Conservation (phyloP, 495 filamentous ascomycete genomes). For the Xylaria venustula region DNA sequence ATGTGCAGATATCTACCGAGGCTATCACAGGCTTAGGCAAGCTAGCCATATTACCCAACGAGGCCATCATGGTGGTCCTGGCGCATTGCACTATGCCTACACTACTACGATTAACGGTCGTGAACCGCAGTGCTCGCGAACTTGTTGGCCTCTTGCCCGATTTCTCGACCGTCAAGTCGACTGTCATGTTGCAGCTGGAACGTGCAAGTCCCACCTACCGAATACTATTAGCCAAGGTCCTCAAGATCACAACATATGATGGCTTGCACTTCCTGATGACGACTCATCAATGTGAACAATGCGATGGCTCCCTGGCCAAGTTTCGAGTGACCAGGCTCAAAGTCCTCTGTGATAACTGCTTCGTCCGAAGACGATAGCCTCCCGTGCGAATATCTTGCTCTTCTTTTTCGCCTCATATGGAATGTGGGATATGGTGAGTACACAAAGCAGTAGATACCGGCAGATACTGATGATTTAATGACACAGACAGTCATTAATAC, state of each 20-base stretch:
- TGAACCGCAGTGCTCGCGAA: slow-evolving; percentile 15
- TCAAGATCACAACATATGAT: slow-evolving; percentile 19
- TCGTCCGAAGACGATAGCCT: too few relatives aligned
- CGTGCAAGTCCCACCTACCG: not conserved
- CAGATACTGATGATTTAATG: too few relatives aligned
- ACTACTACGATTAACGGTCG: slow-evolving; percentile 17
- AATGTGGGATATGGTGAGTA: too few relatives aligned
- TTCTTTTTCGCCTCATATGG: too few relatives aligned
- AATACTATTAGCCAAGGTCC: slow-evolving; percentile 16
- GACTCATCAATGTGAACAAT: slow-evolving; percentile 10
- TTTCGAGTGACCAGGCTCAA: slow-evolving; percentile 29
- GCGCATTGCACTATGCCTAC: slow-evolving; percentile 11
- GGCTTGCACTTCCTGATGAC: slow-evolving; percentile 15
- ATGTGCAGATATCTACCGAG: not conserved
- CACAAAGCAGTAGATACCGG: too few relatives aligned
- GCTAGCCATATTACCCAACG: slow-evolving; percentile 17
- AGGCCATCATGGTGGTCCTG: slow-evolving; percentile 17
- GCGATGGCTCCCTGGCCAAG: slow-evolving; percentile 13
- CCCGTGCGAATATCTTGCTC: too few relatives aligned
- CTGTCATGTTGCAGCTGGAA: slow-evolving; percentile 11
- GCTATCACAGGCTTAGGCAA: slow-evolving; percentile 7
- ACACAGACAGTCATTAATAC: too few relatives aligned
- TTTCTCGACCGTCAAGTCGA: slow-evolving; percentile 11
- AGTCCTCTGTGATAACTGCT: slow-evolving; percentile 45
- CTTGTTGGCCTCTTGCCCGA: slow-evolving; percentile 2